Percentiles rank a stretch among this genome's conserved stretches.
Conservation (phyloP, 106 monocot genomes). For the Alisma plantagoaquatica region DNA sequence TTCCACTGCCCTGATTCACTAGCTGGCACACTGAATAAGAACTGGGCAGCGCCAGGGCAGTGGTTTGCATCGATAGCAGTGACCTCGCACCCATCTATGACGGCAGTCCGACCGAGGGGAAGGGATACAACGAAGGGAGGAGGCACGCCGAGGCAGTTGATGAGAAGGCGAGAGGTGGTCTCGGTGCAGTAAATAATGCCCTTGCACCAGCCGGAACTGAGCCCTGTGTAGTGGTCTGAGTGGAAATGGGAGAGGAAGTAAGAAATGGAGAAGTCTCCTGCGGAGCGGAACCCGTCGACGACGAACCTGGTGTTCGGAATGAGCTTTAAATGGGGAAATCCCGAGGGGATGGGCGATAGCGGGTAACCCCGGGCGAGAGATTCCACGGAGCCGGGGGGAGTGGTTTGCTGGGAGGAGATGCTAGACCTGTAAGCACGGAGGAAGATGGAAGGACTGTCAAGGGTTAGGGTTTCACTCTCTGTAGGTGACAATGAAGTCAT, state of each 20-base stretch:
- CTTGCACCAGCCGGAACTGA: slow-evolving; percentile 44
- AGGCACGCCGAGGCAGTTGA: slow-evolving; percentile 40
- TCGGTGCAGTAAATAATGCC: slow-evolving; percentile 83
- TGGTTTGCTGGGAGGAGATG: slow-evolving; percentile 1
- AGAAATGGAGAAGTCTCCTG: slow-evolving; percentile 74
- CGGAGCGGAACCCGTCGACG: slow-evolving; percentile 62
- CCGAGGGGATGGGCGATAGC: slow-evolving; percentile 42
- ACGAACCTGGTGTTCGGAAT: slow-evolving; percentile 78
- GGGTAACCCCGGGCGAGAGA: slow-evolving; percentile 26
- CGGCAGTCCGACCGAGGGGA: slow-evolving; percentile 22
- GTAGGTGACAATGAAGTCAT: too few species aligned
- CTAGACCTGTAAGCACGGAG: slow-evolving; percentile 18
- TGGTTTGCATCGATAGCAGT: slow-evolving; percentile 72
- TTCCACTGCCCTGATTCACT: slow-evolving; percentile 5
- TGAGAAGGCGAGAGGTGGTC: slow-evolving; percentile 52
- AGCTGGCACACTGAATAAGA: slow-evolving; percentile 41
- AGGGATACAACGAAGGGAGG: slow-evolving; percentile 42
- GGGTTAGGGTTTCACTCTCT: slow-evolving; percentile 39
- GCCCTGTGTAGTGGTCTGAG: slow-evolving; percentile 83
- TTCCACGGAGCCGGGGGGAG: slow-evolving; percentile 21
- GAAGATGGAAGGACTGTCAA: slow-evolving; percentile 51
- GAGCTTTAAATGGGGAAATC: slow-evolving; percentile 38
- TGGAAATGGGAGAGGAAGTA: slow-evolving; percentile 98
- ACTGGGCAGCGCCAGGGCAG: slow-evolving; percentile 90
- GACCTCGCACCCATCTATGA: slow-evolving; percentile 68